Conservation (phyloP, 305 asterid species). For the Fraxinus platypoda region DNA sequence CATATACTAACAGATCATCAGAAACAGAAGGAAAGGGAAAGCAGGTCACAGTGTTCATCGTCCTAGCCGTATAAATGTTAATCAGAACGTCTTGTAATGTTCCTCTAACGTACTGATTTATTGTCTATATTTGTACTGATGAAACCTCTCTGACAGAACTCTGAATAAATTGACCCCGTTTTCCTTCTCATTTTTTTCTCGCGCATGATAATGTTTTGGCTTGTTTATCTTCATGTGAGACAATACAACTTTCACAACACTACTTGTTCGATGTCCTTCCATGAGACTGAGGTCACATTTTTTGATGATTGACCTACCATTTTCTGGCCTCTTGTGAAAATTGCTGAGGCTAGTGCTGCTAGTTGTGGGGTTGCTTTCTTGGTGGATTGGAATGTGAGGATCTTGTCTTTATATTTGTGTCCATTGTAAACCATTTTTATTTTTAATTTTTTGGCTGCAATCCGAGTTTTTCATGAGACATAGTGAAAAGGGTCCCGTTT, state of each 20-base stretch:
- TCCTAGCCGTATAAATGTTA: slow-evolving; percentile 24
- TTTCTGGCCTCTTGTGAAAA: slow-evolving; percentile 14
- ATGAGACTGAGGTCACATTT: slow-evolving; percentile 7
- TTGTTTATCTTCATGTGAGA: slow-evolving; percentile 11
- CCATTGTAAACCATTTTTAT: not conserved
- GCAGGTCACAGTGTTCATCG: slow-evolving; percentile 1
- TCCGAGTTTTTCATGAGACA: not conserved
- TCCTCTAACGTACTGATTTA: not conserved
- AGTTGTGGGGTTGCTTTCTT: slow-evolving; percentile 26
- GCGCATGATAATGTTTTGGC: slow-evolving; percentile 15
- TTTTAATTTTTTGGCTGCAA: not conserved
- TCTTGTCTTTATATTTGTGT: not conserved
- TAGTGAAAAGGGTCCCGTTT: not conserved
- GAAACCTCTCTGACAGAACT: slow-evolving; percentile 10
- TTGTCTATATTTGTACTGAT: slow-evolving; percentile 24
- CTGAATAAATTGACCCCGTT: slow-evolving; percentile 20
- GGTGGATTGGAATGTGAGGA: slow-evolving; percentile 19
- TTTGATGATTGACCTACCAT: slow-evolving; percentile 10
- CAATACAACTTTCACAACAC: slow-evolving; percentile 5
- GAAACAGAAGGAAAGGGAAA: slow-evolving; percentile 1
- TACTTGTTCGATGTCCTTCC: not conserved
- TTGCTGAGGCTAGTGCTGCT: slow-evolving; percentile 15
- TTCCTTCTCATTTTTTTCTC: not conserved
- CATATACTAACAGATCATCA: slow-evolving; percentile 38
- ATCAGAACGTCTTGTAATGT: slow-evolving; percentile 3